phyloP scores from a whole-genome alignment of 2,329 filamentous ascomycete genomes.

The Sporothrix euskadiensis region DNA sequence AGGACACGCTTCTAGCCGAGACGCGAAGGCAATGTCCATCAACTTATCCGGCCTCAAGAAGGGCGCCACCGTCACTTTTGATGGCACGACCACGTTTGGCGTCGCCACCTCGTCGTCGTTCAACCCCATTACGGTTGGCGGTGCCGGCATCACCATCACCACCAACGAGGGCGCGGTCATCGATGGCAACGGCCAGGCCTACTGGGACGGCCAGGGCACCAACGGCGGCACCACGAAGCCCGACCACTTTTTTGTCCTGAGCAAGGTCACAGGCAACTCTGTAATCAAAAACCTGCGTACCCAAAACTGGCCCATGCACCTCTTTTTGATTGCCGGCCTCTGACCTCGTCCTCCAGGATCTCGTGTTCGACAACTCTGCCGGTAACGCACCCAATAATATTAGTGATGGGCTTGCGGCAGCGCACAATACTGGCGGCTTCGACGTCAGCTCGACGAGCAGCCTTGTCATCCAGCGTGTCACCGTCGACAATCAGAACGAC shows the following conservation, averaged over 20 bases:
- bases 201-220: conserved; percentile 8
- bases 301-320: conserved; percentile 1
- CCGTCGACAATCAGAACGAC: conserved; percentile 13
- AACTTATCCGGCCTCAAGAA: not conserved
- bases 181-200: conserved; percentile 1
- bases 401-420: not conserved
- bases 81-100: not conserved
- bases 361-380: not conserved
- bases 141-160: not conserved
- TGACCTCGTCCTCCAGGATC: not conserved
- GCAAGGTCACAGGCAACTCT: not conserved
- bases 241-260: not conserved
- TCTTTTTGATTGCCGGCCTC: not conserved
- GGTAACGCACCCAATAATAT: not conserved
- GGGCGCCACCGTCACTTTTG: not conserved
- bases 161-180: not conserved
- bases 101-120: not conserved
- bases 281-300: not conserved
- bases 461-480: not conserved
- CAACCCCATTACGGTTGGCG: not conserved
- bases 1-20: not conserved
- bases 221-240: not conserved
- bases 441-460: not conserved
- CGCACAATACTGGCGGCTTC: conserved; percentile 3
- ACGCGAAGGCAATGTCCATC: not conserved